Evolutionary conservation across 1,284 basidiomycete species (phyloP), one percentile per base, ranked within the genome.

Genomic region (Rhodotorula sp.): DNA sequence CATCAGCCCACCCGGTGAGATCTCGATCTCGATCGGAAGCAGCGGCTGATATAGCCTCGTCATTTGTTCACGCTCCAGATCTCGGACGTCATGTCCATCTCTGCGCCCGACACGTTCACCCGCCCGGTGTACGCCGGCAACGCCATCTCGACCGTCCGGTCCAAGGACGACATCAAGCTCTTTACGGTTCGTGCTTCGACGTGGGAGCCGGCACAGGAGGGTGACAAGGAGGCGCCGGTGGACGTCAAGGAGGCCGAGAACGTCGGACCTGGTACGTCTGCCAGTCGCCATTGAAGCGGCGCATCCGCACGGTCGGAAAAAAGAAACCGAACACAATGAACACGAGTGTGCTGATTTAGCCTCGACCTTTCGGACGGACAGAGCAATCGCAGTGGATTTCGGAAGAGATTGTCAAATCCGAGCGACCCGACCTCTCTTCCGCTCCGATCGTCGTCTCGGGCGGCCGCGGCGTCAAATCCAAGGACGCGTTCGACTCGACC

Each of bases 41-140:
- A 12, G n/a, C n/a, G 14, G 6, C 49, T 3, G 16, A 16, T 52
- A 26, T 50, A 26, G 26, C 12, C 12, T 28, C 52, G 31, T 28
- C 28, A 52, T 38, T 26, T 28, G 73, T 78, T 10, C 26, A 14
- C 23, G 6, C 14, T n/a, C 80, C 79, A 83, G 76, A 87, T 99
- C 73, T 94, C 94, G 64, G 97, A 99, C 83, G 89, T 99, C 76
- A 92, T 97, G 78, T 86, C 87, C 60, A 89, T 98, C 78, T 89
- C 97, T 79, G 78, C 84, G 3, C 87, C 88, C 62, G 88, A 89
- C 80, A 87, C 80, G 87, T 98, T 97, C 82, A 87, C 91, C 15
- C 90, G 95, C 59, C 94, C 93, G 59, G 97, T 99, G 81, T 99
- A 99, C 80, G 97, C 97, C 62, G 97, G 97, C 62, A 99, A 99